Conservation (phyloP, 768 basidiomycete genomes). For the Gloeopeniophorella convolvens region DNA sequence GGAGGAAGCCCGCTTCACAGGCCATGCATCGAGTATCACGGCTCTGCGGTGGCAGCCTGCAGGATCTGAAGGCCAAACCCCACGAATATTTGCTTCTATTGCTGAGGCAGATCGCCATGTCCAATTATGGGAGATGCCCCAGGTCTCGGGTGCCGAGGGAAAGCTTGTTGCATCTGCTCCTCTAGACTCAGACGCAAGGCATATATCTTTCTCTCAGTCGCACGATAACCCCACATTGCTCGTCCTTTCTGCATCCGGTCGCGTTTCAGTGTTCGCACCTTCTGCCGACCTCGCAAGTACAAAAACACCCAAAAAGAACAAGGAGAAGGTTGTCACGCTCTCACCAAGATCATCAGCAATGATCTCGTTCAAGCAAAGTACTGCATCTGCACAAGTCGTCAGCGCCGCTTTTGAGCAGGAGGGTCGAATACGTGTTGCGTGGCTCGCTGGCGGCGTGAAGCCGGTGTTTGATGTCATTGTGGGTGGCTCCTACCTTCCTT, state of each 20-base stretch:
- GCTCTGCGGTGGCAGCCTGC: slow-evolving; percentile 46
- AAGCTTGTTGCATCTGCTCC: slow-evolving; percentile 54
- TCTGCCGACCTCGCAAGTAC: slow-evolving; percentile 39
- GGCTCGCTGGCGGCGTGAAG: slow-evolving; percentile 47
- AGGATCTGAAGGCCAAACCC: slow-evolving; percentile 28
- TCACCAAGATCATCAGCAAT: slow-evolving; percentile 45
- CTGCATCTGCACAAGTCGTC: slow-evolving; percentile 35
- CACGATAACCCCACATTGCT: slow-evolving; percentile 38
- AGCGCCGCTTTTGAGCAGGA: slow-evolving; percentile 41
- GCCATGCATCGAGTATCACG: slow-evolving; percentile 55
- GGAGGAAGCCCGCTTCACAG: slow-evolving; percentile 49
- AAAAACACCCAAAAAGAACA: slow-evolving; percentile 34
- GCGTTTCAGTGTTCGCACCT: slow-evolving; percentile 50
- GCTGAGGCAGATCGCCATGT: slow-evolving; percentile 59
- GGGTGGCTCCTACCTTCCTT: slow-evolving; percentile 27
- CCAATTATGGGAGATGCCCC: slow-evolving; percentile 52
- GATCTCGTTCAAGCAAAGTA: slow-evolving; percentile 34
- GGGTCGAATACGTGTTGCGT: slow-evolving; percentile 45
- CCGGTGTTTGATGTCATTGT: slow-evolving; percentile 58
- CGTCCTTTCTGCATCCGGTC: slow-evolving; percentile 53
- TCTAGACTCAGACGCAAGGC: slow-evolving; percentile 56
- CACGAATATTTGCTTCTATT: slow-evolving; percentile 47
- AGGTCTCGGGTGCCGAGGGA: slow-evolving; percentile 37
- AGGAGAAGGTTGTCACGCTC: slow-evolving; percentile 44
- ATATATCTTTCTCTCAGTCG: slow-evolving; percentile 28